Evolutionary conservation across 495 filamentous ascomycete genomes (phyloP).

Genomic region (Penicillium bialowiezense): DNA sequence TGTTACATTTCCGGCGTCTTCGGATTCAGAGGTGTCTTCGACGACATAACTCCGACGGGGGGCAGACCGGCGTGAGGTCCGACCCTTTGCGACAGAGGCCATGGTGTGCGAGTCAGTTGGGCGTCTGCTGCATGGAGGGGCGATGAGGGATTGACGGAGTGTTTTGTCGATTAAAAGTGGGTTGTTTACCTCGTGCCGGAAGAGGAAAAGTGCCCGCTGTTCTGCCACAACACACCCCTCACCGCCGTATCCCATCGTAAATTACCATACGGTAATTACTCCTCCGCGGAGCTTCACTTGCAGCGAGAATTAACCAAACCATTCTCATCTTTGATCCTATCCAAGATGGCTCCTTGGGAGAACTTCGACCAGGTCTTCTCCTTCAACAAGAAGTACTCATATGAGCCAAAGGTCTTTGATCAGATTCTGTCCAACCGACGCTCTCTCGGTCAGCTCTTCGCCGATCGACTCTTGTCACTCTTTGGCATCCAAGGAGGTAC

Average conservation of each 20-base stretch:
- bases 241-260: slow-evolving; percentile 29
- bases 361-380: slow-evolving; percentile 65
- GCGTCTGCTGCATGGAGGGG: slow-evolving; percentile 27
- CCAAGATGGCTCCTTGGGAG: slow-evolving; percentile 44
- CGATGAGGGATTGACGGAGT: slow-evolving; percentile 21
- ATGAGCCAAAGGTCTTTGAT: slow-evolving; percentile 54
- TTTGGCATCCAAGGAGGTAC: slow-evolving; percentile 67
- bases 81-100: slow-evolving; percentile 61
- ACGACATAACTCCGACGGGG: slow-evolving; percentile 66
- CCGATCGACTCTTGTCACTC: slow-evolving; percentile 68
- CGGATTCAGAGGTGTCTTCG: slow-evolving; percentile 72
- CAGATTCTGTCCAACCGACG: slow-evolving; percentile 62
- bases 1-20: slow-evolving; percentile 54
- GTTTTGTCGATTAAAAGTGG: slow-evolving; percentile 33
- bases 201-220: slow-evolving; percentile 33
- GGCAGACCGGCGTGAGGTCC: slow-evolving; percentile 73
- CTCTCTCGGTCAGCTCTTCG: slow-evolving; percentile 63
- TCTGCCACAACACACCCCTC: slow-evolving; percentile 37
- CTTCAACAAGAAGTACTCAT: slow-evolving; percentile 58
- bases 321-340: background rate
- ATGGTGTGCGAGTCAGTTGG: slow-evolving; percentile 36
- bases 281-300: slow-evolving; percentile 15
- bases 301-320: background rate
- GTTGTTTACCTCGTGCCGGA: slow-evolving; percentile 47
- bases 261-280: slow-evolving; percentile 21